phyloP scores from a whole-genome alignment of 2,329 filamentous ascomycete species.

The Neofusicoccum umdonicola region DNA sequence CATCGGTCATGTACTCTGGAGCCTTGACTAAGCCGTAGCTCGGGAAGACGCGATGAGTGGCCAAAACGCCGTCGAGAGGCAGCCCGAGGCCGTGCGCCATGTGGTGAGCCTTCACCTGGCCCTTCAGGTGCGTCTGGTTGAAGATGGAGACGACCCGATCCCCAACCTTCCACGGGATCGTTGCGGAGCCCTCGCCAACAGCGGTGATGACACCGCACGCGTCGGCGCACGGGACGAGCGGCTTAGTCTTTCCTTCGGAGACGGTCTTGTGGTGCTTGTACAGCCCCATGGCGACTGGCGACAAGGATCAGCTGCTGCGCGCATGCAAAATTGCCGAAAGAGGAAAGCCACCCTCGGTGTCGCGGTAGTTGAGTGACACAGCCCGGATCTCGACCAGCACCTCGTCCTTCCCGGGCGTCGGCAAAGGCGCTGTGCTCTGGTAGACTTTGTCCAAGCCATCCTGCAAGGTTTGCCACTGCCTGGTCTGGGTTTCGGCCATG shows the following conservation, averaged over 20 bases:
- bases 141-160: slow-evolving; percentile 69
- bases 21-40: slow-evolving; percentile 55
- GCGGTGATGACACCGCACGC: slow-evolving; percentile 63
- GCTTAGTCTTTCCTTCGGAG: slow-evolving; percentile 32
- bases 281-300: slow-evolving; percentile 60
- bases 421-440: slow-evolving; percentile 2
- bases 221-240: slow-evolving; percentile 65
- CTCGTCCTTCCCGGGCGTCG: slow-evolving; percentile 31
- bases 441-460: slow-evolving; percentile 43
- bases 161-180: slow-evolving; percentile 51
- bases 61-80: slow-evolving; percentile 57
- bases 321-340: not conserved
- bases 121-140: slow-evolving; percentile 54
- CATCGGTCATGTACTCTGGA: slow-evolving; percentile 57
- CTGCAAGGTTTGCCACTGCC: slow-evolving; percentile 44
- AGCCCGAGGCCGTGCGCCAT: slow-evolving; percentile 60
- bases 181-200: slow-evolving; percentile 44
- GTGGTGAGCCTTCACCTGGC: slow-evolving; percentile 57
- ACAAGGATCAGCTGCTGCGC: slow-evolving; percentile 2
- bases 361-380: slow-evolving; percentile 56
- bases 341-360: slow-evolving; percentile 42
- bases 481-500: slow-evolving; percentile 27
- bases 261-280: slow-evolving; percentile 65
- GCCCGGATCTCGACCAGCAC: slow-evolving; percentile 53
- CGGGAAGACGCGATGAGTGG: slow-evolving; percentile 60